Evolutionary conservation across 441 rosid species (phyloP), one percentile per base, ranked within the genome.

Genomic region (Hypseocharis bilobata): DNA sequence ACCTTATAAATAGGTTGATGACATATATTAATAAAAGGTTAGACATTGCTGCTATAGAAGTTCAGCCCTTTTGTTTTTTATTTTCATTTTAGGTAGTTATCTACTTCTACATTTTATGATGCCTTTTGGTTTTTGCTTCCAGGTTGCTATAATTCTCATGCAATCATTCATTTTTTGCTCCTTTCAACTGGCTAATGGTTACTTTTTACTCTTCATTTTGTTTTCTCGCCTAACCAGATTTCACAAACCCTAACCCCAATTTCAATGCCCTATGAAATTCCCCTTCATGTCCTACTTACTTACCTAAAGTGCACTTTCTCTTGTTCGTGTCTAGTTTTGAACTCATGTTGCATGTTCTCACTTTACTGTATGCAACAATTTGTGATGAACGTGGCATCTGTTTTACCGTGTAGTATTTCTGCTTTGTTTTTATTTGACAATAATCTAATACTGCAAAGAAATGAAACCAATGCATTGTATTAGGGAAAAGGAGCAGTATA

Each of bases 401-500:
- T 45, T 45, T 17, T 6, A 7, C 20, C 16, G 20, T 45, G 52
- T 45, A 36, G 42, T 60, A n/a, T 28, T 8, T 71, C 28, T 47
- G 34, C 25, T 26, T 11, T 25, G 14, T 52, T 19, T 23, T 6
- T 52, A 23, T 52, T 20, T 40, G 6, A 34, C 51, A 40, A 38
- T 47, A 65, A 25, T 69, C 49, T 32, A 64, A 52, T 7, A 14
- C 40, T 68, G 42, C 59, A 51, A 30, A 65, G 29, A 45, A 60
- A 55, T 72, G 27, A 28, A 64, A 70, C 60, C 25, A 22, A 27
- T 63, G 59, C 54, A 66, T 70, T 80, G 32, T 72, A 57, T 25
- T 66, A 94, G 96, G 85, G 98, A 88, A 80, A 87, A 83, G 72
- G 94, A 84, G 70, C 88, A 82, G 64, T 89, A 87, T 85, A 91